A percentile compares a stretch with the other conserved stretches of the same genome.
Conservation (phyloP, 1,284 basidiomycete species). For the Fomitopsis pinicola region DNA sequence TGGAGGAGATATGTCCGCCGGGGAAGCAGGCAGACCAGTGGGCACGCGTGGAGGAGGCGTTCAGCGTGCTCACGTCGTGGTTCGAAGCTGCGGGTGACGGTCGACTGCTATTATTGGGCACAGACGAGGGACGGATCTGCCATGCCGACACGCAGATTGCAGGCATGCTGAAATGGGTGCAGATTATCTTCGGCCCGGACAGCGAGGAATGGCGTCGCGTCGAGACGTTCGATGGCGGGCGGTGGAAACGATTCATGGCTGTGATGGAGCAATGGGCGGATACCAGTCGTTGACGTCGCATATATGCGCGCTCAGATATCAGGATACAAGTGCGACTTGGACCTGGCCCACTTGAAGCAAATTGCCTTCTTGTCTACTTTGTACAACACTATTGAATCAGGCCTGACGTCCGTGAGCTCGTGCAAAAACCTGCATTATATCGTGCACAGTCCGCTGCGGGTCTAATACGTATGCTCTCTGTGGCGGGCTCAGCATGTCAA, state of each 20-base stretch:
- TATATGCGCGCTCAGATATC: slow-evolving; percentile 17
- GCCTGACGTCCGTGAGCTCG: no score
- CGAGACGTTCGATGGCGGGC: slow-evolving; percentile 30
- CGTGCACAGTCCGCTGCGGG: not conserved
- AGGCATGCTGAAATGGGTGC: slow-evolving; percentile 27
- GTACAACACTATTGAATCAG: no score
- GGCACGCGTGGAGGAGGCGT: not conserved
- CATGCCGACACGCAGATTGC: slow-evolving; percentile 35
- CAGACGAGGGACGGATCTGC: slow-evolving; percentile 15
- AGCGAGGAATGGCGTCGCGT: slow-evolving; percentile 36
- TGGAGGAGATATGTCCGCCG: slow-evolving; percentile 16
- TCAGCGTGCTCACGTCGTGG: not conserved
- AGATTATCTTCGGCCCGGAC: slow-evolving; percentile 28
- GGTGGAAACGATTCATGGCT: slow-evolving; percentile 33
- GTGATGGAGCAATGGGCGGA: slow-evolving; percentile 25
- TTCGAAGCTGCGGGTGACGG: slow-evolving; percentile 7
- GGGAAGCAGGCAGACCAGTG: not conserved
- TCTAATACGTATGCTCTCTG: not conserved
- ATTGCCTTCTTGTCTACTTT: no score
- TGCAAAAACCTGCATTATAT: no score
- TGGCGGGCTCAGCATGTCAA: not conserved
- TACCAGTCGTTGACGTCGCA: slow-evolving; percentile 21
- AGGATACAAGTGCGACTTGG: no score
- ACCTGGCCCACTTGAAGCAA: no score
- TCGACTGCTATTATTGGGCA: slow-evolving; percentile 23